Conservation (phyloP, 2,329 filamentous ascomycete species). For the Apiospora pterosperma region DNA sequence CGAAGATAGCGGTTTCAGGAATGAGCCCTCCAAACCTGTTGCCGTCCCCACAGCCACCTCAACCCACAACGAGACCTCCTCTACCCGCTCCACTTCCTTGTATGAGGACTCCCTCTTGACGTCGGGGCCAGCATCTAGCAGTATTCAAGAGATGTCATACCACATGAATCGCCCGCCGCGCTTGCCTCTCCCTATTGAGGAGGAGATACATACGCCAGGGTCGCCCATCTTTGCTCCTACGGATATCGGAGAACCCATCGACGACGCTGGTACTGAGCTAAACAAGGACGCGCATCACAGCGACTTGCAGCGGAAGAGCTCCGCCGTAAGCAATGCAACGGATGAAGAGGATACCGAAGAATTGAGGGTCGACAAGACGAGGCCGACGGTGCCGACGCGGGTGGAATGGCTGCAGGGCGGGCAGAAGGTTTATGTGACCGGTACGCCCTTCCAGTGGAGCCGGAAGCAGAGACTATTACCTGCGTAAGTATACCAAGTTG, state of each 20-base stretch:
- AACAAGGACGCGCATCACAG: conserved; percentile 35
- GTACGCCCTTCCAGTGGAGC: conserved; percentile 97
- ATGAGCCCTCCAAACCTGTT: conserved; percentile 53
- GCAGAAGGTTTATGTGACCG: conserved; percentile 92
- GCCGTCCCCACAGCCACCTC: conserved; percentile 44
- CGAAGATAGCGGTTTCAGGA: conserved; percentile 17
- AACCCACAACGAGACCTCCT: conserved; percentile 20
- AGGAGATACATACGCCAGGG: conserved; percentile 84
- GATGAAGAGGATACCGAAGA: conserved; percentile 81
- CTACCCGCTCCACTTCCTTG: conserved; percentile 31
- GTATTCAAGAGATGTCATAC: conserved; percentile 61
- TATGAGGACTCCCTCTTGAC: conserved; percentile 35
- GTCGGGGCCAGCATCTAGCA: conserved; percentile 48
- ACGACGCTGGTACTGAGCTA: conserved; percentile 48
- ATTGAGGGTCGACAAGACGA: conserved; percentile 69
- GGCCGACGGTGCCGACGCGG: conserved; percentile 75
- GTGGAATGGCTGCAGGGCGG: conserved; percentile 83
- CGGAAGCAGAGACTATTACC: conserved; percentile 84
- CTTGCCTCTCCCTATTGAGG: conserved; percentile 87
- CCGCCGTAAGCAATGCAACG: conserved; percentile 57
- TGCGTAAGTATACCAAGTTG: conserved; percentile 60
- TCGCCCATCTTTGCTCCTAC: conserved; percentile 81
- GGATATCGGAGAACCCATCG: conserved; percentile 50
- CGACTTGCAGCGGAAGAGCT: conserved; percentile 51
- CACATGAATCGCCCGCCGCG: conserved; percentile 71